Conservation (phyloP, 169 alveolate genomes). For the Perkinsus olseni region DNA sequence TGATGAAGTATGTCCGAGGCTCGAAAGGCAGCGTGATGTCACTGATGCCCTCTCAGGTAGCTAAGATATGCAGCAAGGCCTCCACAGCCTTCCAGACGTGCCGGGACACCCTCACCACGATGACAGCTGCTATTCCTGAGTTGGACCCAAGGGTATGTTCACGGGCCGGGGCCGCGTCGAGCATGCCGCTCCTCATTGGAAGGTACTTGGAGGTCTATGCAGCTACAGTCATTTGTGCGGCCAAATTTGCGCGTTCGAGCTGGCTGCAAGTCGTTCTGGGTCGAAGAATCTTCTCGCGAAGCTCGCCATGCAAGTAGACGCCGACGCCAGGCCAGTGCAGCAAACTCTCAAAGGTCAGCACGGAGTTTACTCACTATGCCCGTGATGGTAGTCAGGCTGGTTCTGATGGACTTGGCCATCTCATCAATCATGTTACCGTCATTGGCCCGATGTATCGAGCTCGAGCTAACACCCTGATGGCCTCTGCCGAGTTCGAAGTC, state of each 20-base stretch:
- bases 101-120: neutral
- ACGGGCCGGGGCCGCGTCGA: neutral
- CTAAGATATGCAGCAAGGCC: neutral
- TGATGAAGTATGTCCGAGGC: neutral
- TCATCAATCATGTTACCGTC: neutral
- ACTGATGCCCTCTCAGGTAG: neutral
- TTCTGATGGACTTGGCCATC: neutral
- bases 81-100: neutral
- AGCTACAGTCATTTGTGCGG: neutral
- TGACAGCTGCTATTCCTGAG: neutral
- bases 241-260: neutral
- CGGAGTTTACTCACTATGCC: neutral
- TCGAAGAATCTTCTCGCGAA: neutral
- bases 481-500: neutral
- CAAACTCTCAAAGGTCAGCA: neutral
- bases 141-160: neutral
- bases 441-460: neutral
- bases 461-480: neutral
- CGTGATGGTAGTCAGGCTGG: neutral
- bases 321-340: neutral
- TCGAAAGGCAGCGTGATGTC: neutral
- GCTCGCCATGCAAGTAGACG: neutral
- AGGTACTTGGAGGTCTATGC: neutral
- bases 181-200: neutral
- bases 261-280: neutral